Evolutionary conservation across 345 rosid genomes (phyloP).

Genomic region (Gossypium raimondii): DNA sequence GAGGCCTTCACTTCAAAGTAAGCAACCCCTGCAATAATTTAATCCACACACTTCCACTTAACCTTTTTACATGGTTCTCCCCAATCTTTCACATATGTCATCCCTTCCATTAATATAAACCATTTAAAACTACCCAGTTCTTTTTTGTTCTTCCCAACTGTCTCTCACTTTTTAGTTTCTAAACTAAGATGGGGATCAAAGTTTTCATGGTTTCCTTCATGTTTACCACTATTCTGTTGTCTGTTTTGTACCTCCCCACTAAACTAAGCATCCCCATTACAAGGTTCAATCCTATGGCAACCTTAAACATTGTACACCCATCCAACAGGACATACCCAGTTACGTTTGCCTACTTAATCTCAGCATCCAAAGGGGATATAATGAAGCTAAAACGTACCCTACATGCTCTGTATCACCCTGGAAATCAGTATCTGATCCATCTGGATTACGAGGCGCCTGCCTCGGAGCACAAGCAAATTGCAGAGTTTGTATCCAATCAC

Average conservation of each 20-base stretch:
- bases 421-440: conserved; percentile 75
- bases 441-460: conserved; percentile 57
- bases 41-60: conserved; percentile 27
- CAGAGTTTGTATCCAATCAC: conserved; percentile 48
- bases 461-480: conserved; percentile 54
- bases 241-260: conserved; percentile 45
- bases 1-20: conserved; percentile 42
- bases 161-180: neutral
- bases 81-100: neutral
- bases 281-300: conserved; percentile 34
- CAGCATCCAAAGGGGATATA: conserved; percentile 73
- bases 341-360: conserved; percentile 73
- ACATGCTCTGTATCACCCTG: conserved; percentile 72
- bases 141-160: neutral
- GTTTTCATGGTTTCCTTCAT: conserved; percentile 51
- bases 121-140: neutral
- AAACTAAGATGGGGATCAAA: conserved; percentile 47
- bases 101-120: neutral
- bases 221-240: conserved; percentile 45
- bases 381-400: conserved; percentile 53
- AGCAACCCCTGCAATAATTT: conserved; percentile 27
- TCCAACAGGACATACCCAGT: conserved; percentile 44
- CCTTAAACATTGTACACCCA: conserved; percentile 29
- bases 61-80: conserved; percentile 4
- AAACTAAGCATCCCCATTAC: conserved; percentile 36